Percentiles rank a stretch among this genome's conserved stretches.
These are phyloP conservation scores for Phaffomyces thermotolerans DNA, from an alignment of 805 yeast species.

Conservation along the genomic window DNA sequence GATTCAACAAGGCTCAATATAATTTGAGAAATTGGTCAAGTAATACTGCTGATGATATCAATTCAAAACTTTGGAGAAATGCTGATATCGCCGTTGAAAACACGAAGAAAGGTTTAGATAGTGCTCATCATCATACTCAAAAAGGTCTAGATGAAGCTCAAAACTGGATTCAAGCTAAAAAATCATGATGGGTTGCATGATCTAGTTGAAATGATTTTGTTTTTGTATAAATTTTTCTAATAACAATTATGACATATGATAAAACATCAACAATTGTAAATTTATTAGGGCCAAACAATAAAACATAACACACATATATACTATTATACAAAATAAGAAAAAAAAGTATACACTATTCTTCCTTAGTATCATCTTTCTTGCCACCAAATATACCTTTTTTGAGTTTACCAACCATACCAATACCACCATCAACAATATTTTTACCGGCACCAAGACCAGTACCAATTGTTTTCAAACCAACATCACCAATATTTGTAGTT, in stretches of 20 bases:
- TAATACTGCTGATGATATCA: slow-evolving; percentile 13
- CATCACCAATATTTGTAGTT: slow-evolving; percentile 36
- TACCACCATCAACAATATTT: slow-evolving; percentile 36
- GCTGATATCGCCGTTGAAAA: slow-evolving; percentile 24
- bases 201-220: no score
- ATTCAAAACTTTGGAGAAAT: slow-evolving; percentile 25
- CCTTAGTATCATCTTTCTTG: slow-evolving; percentile 11
- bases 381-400: slow-evolving; percentile 34
- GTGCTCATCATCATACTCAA: slow-evolving; percentile 17
- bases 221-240: no score
- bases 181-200: not conserved
- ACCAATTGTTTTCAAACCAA: slow-evolving; percentile 45
- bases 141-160: slow-evolving; percentile 18
- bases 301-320: no score
- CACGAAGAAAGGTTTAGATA: slow-evolving; percentile 21
- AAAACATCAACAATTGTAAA: no score
- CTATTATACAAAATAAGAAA: no score
- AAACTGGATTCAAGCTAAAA: slow-evolving; percentile 19
- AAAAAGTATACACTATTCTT: not conserved
- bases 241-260: no score
- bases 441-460: slow-evolving; percentile 42
- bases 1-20: slow-evolving; percentile 13
- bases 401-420: slow-evolving; percentile 36
- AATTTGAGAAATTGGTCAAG: slow-evolving; percentile 24
- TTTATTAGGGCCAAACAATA: no score